phyloP scores from a whole-genome alignment of 1,284 basidiomycete species.

The Microbotryomycetes sp. region DNA sequence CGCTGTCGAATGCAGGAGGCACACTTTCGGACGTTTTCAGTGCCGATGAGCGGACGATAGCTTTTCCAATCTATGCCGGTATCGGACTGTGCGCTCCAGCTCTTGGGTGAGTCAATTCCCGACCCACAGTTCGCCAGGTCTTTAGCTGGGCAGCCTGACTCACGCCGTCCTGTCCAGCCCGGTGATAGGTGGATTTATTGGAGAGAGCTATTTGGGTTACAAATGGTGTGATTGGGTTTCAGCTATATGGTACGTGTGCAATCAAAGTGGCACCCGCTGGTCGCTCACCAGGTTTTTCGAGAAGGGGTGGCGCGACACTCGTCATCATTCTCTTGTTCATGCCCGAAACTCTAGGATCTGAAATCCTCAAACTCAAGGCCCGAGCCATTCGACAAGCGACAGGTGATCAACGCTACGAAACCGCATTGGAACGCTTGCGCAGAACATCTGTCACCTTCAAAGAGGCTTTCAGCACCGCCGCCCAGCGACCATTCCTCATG shows the following conservation, averaged over 20 bases:
- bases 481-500: slow-evolving; percentile 13
- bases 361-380: slow-evolving; percentile 7
- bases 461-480: slow-evolving; percentile 4
- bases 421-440: slow-evolving; percentile 7
- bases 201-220: slow-evolving; percentile 6
- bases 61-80: slow-evolving; percentile 12
- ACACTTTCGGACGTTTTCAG: slow-evolving; percentile 14
- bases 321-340: not conserved
- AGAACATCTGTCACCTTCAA: not conserved
- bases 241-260: slow-evolving; percentile 12
- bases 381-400: slow-evolving; percentile 1
- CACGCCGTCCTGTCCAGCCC: too few relatives aligned
- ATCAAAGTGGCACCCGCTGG: not conserved
- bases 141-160: not conserved
- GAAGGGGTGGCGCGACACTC: slow-evolving; percentile 9
- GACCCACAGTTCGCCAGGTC: not conserved
- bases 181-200: slow-evolving; percentile 1
- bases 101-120: not conserved
- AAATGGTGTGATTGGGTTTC: slow-evolving; percentile 13
- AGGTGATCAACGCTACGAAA: slow-evolving; percentile 6
- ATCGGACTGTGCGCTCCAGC: not conserved
- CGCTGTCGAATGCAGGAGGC: slow-evolving; percentile 14
- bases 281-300: not conserved
- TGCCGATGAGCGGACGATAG: not conserved
- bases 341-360: slow-evolving; percentile 9